Base-by-base conservation (phyloP, 352 stramenopile species). In the Globisporangium iwayamae region DNA sequence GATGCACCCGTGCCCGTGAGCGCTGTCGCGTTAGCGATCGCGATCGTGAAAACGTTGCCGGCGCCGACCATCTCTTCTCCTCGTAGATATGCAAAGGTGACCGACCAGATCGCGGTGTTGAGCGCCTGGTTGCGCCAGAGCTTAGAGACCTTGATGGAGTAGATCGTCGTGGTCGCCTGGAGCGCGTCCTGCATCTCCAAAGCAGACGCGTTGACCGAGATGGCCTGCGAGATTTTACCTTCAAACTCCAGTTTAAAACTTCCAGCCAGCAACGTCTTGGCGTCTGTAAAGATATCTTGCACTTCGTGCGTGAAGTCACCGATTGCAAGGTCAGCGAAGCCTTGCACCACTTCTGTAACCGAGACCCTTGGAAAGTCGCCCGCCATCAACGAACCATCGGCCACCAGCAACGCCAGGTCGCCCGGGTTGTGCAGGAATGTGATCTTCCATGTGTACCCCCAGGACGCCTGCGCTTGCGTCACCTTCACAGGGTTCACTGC, bases 221-320 rank as follows among this genome's bases (percentile, higher is more conserved):
- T 92, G 1, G 71, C 38, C 22, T 60, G 46, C 18, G 93, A 97
- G 4, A 80, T 71, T 54, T 95, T 85, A 39, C 88, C 95, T 71
- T 98, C 83, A 66, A 98, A 98, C 30, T 70, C 81, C 18, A 99
- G 75, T 16, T 72, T 78, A 71, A 98, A 98, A 10, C 71, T 85
- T 0, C 94, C 96, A 14, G 65, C 71, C 0, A 98, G 55, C 9
- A 62, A 38, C 9, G 72, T 69, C 60, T 76, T 68, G 0, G 86
- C 76, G 38, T 87, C 77, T 16, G 91, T 88, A 48, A 72, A 86
- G 39, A 98, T 78, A 28, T 94, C 94, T 75, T 98, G 94, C 25
- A 98, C 83, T 73, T 98, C 96, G 63, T 96, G 87, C 0, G 94
- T 98, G 76, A 97, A 99, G 54, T 96, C 77, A 7, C 90, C 91